Conservation (phyloP, 805 yeast genomes). For the Maudiozyma serrabonitensis region DNA sequence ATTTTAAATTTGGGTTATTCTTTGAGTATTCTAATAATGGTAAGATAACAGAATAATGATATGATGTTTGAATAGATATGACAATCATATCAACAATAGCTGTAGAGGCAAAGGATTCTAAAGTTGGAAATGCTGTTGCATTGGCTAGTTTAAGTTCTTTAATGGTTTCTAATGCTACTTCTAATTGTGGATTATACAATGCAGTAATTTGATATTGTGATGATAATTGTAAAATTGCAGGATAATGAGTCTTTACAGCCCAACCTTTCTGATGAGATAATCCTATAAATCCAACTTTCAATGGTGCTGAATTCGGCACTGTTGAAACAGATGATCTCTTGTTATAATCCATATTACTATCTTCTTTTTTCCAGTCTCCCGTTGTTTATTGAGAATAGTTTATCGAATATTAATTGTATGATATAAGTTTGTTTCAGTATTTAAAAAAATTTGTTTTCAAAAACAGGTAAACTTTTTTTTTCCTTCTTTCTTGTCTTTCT, state of each 20-base stretch:
- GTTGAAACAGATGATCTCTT: slow-evolving; percentile 25
- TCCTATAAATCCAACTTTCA: slow-evolving; percentile 24
- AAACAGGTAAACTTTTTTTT: no score
- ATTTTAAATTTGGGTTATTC: slow-evolving; percentile 17
- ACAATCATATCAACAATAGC: slow-evolving; percentile 23
- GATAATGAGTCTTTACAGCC: slow-evolving; percentile 26
- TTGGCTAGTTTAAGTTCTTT: slow-evolving; percentile 15
- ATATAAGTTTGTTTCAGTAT: no score
- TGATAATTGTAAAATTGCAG: slow-evolving; percentile 22
- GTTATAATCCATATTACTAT: slow-evolving; percentile 14
- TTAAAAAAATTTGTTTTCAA: no score
- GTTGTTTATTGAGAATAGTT: no score
- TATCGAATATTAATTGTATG: no score
- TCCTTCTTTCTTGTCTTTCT: no score
- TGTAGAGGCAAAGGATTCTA: slow-evolving; percentile 17
- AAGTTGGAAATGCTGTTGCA: slow-evolving; percentile 21
- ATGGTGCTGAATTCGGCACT: slow-evolving; percentile 22
- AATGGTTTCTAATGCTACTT: slow-evolving; percentile 16
- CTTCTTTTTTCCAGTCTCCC: no score
- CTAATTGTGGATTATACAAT: slow-evolving; percentile 15
- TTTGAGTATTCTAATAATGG: slow-evolving; percentile 17
- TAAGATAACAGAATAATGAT: slow-evolving; percentile 13
- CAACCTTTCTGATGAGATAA: slow-evolving; percentile 20
- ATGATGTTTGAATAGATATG: slow-evolving; percentile 15
- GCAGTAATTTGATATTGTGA: slow-evolving; percentile 26